These are phyloP conservation scores for Strigomonas galati DNA, from an alignment of 208 protist species.

Conservation along the genomic window DNA sequence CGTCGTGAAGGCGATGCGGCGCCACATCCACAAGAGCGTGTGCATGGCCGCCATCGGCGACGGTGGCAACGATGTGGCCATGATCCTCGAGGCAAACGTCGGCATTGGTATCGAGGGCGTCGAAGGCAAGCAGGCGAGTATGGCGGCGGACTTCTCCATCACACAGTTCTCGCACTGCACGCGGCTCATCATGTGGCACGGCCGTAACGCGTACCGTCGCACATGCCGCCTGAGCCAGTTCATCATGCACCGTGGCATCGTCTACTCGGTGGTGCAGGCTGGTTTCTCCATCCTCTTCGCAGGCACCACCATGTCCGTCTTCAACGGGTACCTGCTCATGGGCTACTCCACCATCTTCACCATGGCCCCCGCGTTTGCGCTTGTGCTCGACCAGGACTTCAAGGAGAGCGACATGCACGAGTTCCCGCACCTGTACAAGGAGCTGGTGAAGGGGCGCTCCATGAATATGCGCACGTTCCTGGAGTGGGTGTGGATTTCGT, in stretches of 20 bases:
- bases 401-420: slow-evolving; percentile 87
- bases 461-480: slow-evolving; percentile 86
- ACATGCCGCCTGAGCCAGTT: slow-evolving; percentile 95
- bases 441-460: slow-evolving; percentile 94
- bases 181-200: slow-evolving; percentile 89
- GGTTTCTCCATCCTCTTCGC: slow-evolving; percentile 98
- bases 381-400: slow-evolving; percentile 98
- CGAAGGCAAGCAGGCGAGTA: slow-evolving; percentile 97
- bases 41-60: slow-evolving; percentile 96
- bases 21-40: slow-evolving; percentile 32
- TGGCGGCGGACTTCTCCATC: slow-evolving; percentile 98
- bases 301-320: slow-evolving; percentile 96
- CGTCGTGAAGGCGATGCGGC: slow-evolving; percentile 89
- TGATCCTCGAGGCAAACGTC: slow-evolving; percentile 95
- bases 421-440: slow-evolving; percentile 97
- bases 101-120: slow-evolving; percentile 97
- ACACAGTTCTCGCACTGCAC: slow-evolving; percentile 93
- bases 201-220: slow-evolving; percentile 88
- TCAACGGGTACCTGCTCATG: slow-evolving; percentile 95
- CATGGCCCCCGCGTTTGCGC: slow-evolving; percentile 96
- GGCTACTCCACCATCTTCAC: slow-evolving; percentile 98
- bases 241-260: slow-evolving; percentile 98
- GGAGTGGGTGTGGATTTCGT: slow-evolving; percentile 80
- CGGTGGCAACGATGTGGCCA: slow-evolving; percentile 98
- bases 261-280: slow-evolving; percentile 97